phyloP scores from a whole-genome alignment of 495 filamentous ascomycete genomes.

The Xylaria venustula region DNA sequence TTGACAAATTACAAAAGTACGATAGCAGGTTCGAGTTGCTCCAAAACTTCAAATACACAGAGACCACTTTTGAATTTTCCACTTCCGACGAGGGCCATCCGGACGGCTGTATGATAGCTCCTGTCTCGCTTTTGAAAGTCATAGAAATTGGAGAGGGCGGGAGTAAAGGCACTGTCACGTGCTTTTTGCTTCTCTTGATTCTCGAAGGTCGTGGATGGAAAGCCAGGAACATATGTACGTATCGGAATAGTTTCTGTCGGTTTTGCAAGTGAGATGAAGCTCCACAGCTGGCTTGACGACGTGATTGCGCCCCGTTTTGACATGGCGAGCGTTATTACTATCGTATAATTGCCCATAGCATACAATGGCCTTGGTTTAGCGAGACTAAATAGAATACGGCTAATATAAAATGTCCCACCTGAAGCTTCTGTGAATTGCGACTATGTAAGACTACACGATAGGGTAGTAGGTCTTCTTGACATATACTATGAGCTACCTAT shows the following conservation, averaged over 20 bases:
- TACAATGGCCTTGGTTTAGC: background rate
- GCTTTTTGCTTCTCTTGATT: background rate
- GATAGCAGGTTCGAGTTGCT: background rate
- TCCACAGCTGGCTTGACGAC: background rate
- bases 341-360: background rate
- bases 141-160: background rate
- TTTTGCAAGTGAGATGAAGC: background rate
- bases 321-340: background rate
- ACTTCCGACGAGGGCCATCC: background rate
- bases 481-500: too few species aligned
- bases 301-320: background rate
- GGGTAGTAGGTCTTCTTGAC: too few species aligned
- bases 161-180: background rate
- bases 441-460: too few species aligned
- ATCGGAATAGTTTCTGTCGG: background rate
- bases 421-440: too few species aligned
- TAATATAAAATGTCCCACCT: too few species aligned
- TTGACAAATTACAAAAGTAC: background rate
- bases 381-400: background rate
- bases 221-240: background rate
- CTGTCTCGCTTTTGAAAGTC: background rate
- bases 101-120: background rate
- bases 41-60: background rate
- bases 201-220: background rate
- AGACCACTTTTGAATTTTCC: background rate